Evolutionary conservation across 2,329 filamentous ascomycete species (phyloP).

Genomic region (Parafenestella ontariensis): DNA sequence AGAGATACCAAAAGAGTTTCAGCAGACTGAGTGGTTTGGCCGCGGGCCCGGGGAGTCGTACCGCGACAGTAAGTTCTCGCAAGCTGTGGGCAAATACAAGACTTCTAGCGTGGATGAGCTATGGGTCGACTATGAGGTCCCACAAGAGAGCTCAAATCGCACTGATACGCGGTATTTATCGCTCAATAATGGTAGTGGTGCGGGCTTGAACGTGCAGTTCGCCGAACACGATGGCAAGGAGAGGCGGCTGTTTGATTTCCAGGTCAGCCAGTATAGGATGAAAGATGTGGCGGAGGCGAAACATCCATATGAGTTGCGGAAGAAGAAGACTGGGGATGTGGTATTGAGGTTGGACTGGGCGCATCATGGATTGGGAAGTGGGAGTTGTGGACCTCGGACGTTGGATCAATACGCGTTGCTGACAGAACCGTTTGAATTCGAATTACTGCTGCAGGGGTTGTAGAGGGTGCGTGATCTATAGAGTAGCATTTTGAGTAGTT

Average conservation of each 20-base stretch:
- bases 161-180: conserved; percentile 66
- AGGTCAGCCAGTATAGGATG: conserved; percentile 61
- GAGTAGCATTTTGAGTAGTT: too few species aligned
- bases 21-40: conserved; percentile 66
- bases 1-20: conserved; percentile 56
- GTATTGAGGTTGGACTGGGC: conserved; percentile 66
- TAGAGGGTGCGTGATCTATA: not conserved
- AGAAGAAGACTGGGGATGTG: conserved; percentile 61
- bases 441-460: conserved; percentile 25
- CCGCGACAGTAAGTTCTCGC: conserved; percentile 68
- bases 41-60: conserved; percentile 72
- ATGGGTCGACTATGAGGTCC: conserved; percentile 68
- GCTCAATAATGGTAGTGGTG: conserved; percentile 17
- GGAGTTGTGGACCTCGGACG: conserved; percentile 65
- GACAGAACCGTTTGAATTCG: conserved; percentile 49
- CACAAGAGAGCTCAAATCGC: conserved; percentile 72
- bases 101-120: conserved; percentile 56
- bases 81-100: conserved; percentile 60
- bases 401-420: conserved; percentile 50
- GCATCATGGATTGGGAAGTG: conserved; percentile 69
- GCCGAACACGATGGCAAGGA: conserved; percentile 23
- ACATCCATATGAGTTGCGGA: conserved; percentile 69
- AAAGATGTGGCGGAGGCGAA: conserved; percentile 63
- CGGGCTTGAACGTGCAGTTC: conserved; percentile 37
- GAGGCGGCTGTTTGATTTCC: conserved; percentile 55